Percentiles rank a stretch among this genome's conserved stretches.
Evolutionary conservation across 2,329 filamentous ascomycete genomes (phyloP).

Genomic region (Aureobasidium melanogenum): DNA sequence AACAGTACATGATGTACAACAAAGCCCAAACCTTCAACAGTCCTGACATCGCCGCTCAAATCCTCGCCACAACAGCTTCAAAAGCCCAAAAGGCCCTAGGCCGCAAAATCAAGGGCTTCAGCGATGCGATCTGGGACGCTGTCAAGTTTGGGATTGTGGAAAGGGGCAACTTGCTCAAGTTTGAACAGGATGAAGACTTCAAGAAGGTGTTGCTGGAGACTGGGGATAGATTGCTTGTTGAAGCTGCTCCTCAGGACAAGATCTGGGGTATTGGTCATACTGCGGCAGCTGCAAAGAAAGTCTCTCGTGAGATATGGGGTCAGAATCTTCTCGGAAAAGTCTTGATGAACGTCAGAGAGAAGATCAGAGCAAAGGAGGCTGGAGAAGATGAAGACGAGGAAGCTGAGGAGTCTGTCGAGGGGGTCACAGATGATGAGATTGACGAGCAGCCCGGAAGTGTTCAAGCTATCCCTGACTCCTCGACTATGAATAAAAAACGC

Average conservation of each 20-base stretch:
- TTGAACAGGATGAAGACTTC: slow-evolving; percentile 39
- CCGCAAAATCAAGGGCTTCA: slow-evolving; percentile 45
- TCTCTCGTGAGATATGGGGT: slow-evolving; percentile 47
- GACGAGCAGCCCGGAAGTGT: not conserved
- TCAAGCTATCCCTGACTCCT: not conserved
- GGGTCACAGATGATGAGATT: not conserved
- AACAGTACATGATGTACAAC: slow-evolving; percentile 10
- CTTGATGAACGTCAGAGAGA: slow-evolving; percentile 49
- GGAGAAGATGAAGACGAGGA: not conserved
- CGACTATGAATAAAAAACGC: not conserved
- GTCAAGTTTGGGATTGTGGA: slow-evolving; percentile 48
- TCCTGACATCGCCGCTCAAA: not conserved
- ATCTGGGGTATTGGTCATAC: slow-evolving; percentile 60
- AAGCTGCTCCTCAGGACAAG: slow-evolving; percentile 47
- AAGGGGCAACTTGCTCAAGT: slow-evolving; percentile 52
- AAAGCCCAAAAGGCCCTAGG: slow-evolving; percentile 45
- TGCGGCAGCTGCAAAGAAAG: slow-evolving; percentile 38
- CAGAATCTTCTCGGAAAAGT: slow-evolving; percentile 56
- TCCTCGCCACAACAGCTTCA: not conserved
- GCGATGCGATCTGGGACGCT: slow-evolving; percentile 42
- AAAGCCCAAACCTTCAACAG: slow-evolving; percentile 2
- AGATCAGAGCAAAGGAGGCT: slow-evolving; percentile 36
- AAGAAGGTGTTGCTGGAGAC: slow-evolving; percentile 46
- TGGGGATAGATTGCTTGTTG: slow-evolving; percentile 52
- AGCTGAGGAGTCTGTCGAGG: not conserved